A percentile compares a stretch with the other conserved stretches of the same genome.
phyloP scores from a whole-genome alignment of 768 basidiomycete species.

The Mycena rosella region DNA sequence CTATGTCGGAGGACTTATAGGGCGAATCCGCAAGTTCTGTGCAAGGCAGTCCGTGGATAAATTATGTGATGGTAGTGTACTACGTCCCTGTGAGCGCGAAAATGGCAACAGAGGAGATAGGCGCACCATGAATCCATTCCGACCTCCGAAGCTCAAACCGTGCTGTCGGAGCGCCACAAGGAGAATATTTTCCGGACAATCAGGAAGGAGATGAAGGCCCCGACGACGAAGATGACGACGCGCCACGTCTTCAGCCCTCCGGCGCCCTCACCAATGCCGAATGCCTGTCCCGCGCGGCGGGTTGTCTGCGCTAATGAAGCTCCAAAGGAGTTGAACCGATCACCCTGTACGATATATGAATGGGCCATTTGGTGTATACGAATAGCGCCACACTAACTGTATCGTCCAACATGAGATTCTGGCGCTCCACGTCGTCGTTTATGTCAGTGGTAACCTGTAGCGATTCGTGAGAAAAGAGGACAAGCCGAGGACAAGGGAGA shows the following conservation, averaged over 20 bases:
- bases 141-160: slow-evolving; percentile 6
- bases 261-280: slow-evolving; percentile 65
- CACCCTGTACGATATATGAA: slow-evolving; percentile 56
- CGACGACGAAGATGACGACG: slow-evolving; percentile 72
- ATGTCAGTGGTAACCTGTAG: slow-evolving; percentile 89
- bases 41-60: no score
- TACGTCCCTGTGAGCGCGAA: not conserved
- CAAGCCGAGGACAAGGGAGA: not conserved
- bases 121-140: slow-evolving; percentile 20
- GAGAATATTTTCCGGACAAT: slow-evolving; percentile 62
- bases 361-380: not conserved
- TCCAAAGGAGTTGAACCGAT: slow-evolving; percentile 77
- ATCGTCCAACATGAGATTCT: slow-evolving; percentile 83
- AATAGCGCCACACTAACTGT: slow-evolving; percentile 61
- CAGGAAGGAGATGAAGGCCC: slow-evolving; percentile 68
- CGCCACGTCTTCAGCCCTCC: slow-evolving; percentile 74
- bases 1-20: no score
- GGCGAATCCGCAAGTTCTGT: no score
- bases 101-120: not conserved
- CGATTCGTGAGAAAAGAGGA: not conserved
- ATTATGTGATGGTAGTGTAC: slow-evolving; percentile 18
- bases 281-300: slow-evolving; percentile 77
- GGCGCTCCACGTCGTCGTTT: slow-evolving; percentile 85
- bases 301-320: slow-evolving; percentile 74
- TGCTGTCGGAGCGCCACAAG: slow-evolving; percentile 54